Evolutionary conservation across 352 stramenopile species (phyloP), one percentile per base, ranked within the genome.

Genomic region (Pythium biforme): DNA sequence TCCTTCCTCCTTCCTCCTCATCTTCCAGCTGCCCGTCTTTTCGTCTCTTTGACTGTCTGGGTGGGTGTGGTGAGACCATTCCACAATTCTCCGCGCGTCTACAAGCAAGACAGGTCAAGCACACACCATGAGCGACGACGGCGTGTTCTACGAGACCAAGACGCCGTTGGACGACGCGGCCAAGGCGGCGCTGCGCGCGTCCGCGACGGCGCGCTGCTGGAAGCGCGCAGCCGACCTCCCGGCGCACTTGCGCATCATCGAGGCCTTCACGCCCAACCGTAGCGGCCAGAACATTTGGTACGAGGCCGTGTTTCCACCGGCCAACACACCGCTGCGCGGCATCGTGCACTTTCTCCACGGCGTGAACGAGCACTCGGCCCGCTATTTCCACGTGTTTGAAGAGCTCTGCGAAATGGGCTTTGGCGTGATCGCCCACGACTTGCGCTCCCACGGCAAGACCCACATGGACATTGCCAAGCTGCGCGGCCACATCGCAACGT

Each of bases 271-370:
- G 27, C 11, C 31, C 29, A 66, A 66, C 51, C 50, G 51, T 19
- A 14, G 51, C 22, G 33, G 51, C 50, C 40, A 47, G 14, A 15
- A 55, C 14, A 26, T 66, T 40, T 59, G 43, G 59, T 66, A 66
- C 59, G 47, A 53, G 25, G 40, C 59, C 29, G 50, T 62, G 52
- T 62, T 68, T 19, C 61, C 61, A 1, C 12, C 49, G 19, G 45
- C 23, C 22, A 23, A 23, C 22, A 50, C 23, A 17, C 47, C 54
- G 3, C 45, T 74, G 40, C 66, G 66, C 15, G 70, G 66, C 26
- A n/a, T 76, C 26, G 56, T 74, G 39, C 12, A 72, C 31, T 76
- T 69, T 45, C 1, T 69, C 22, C 64, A 70, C 26, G 64, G 64
- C 27, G 20, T 66, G 2, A 41, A 59, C 45, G 64, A 70, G 41